Conservation (phyloP, 441 rosid genomes). For the Eutrema salsugineum region DNA sequence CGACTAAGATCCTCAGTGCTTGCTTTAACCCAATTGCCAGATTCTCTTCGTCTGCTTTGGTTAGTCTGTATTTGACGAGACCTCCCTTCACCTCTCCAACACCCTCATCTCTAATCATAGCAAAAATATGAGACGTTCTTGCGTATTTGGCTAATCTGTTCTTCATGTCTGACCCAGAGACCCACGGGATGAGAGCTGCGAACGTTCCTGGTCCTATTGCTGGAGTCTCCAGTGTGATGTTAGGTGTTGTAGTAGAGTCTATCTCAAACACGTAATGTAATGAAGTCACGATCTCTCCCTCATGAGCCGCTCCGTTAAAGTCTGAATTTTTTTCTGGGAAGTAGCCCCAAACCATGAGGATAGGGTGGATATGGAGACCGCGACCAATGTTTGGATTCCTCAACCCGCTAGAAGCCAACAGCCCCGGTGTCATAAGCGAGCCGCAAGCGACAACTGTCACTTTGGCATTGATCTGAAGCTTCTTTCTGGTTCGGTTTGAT, state of each 20-base stretch:
- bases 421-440: constrained; percentile 62
- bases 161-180: constrained; percentile 57
- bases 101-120: constrained; percentile 54
- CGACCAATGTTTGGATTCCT: constrained; percentile 62
- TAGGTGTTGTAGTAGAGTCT: constrained; percentile 29
- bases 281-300: constrained; percentile 72
- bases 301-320: constrained; percentile 41
- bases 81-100: constrained; percentile 56
- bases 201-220: constrained; percentile 60
- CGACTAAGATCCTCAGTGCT: constrained; percentile 54
- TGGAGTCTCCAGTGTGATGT: constrained; percentile 57
- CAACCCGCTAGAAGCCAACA: constrained; percentile 64
- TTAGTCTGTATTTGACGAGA: constrained; percentile 25
- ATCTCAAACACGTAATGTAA: constrained; percentile 35
- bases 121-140: constrained; percentile 50
- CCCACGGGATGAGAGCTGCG: constrained; percentile 57
- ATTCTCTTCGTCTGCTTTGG: constrained; percentile 48
- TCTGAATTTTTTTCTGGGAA: constrained; percentile 48
- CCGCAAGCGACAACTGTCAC: constrained; percentile 73
- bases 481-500: constrained; percentile 35
- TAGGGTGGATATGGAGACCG: constrained; percentile 79
- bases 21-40: constrained; percentile 46
- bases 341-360: constrained; percentile 67
- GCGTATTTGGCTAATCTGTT: constrained; percentile 50
- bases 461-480: constrained; percentile 61